Evolutionary conservation across 2,329 filamentous ascomycete species (phyloP).

Genomic region (Diatrype stigma): DNA sequence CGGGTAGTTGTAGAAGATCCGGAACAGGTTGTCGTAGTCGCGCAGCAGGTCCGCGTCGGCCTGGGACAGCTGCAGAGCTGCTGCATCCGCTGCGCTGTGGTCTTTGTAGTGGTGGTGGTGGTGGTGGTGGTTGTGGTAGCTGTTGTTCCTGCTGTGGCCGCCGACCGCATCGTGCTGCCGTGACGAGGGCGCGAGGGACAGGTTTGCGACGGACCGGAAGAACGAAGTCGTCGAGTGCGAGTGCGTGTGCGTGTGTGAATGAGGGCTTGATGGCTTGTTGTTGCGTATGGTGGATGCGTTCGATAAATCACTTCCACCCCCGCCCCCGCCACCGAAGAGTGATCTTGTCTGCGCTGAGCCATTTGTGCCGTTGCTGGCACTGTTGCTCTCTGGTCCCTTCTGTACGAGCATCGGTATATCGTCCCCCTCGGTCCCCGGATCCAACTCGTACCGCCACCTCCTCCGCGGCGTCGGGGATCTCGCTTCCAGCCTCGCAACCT

Average conservation of each 20-base stretch:
- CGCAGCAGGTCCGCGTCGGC: conserved; percentile 73
- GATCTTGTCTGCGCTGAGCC: conserved; percentile 34
- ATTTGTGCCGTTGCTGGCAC: conserved; percentile 9
- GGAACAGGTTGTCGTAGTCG: conserved; percentile 94
- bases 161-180: background rate
- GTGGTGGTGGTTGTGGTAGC: conserved; percentile 37
- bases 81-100: conserved; percentile 13
- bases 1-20: conserved; percentile 91
- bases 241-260: no score
- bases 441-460: conserved; percentile 85
- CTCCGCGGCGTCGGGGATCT: conserved; percentile 43
- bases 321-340: conserved; percentile 53
- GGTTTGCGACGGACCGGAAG: conserved; percentile 83
- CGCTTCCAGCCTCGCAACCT: conserved; percentile 32
- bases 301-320: conserved; percentile 38
- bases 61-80: conserved; percentile 42
- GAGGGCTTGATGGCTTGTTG: conserved; percentile 43
- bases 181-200: conserved; percentile 40
- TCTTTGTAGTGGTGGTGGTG: conserved; percentile 7
- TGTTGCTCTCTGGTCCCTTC: conserved; percentile 50
- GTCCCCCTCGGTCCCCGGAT: conserved; percentile 65
- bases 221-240: conserved; percentile 55
- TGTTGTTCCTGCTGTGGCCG: conserved; percentile 44
- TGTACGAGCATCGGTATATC: conserved; percentile 88
- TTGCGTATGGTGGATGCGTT: conserved; percentile 39